Evolutionary conservation across 768 basidiomycete species (phyloP).

Genomic region (Gelatoporia subvermispora): DNA sequence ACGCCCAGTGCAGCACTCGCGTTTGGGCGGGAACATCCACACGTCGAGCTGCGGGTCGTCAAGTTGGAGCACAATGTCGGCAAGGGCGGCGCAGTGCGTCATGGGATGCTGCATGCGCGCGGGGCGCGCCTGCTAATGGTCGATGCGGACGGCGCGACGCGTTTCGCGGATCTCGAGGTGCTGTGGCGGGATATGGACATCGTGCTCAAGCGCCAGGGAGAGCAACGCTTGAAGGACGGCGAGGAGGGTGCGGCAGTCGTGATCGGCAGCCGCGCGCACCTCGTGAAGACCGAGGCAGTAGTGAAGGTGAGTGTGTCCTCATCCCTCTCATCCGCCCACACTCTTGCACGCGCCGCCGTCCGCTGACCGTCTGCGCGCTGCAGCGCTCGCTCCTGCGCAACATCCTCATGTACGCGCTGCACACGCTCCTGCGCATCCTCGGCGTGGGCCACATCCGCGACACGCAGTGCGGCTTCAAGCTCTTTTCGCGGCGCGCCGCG

Average conservation of each 20-base stretch:
- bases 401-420: slow-evolving; percentile 90
- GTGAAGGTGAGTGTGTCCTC: slow-evolving; percentile 61
- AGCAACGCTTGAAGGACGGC: slow-evolving; percentile 35
- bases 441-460: slow-evolving; percentile 89
- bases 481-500: slow-evolving; percentile 82
- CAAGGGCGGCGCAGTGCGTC: slow-evolving; percentile 90
- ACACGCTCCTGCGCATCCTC: slow-evolving; percentile 81
- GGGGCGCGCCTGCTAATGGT: slow-evolving; percentile 83
- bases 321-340: background rate
- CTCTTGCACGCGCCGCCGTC: too few species aligned
- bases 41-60: slow-evolving; percentile 70
- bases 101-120: slow-evolving; percentile 81
- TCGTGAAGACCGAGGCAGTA: slow-evolving; percentile 88
- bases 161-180: slow-evolving; percentile 78
- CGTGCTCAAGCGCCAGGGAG: background rate
- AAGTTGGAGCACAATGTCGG: slow-evolving; percentile 77
- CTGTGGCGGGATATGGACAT: slow-evolving; percentile 73
- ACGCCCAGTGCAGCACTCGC: slow-evolving; percentile 63
- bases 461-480: slow-evolving; percentile 97
- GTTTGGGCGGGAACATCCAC: slow-evolving; percentile 51
- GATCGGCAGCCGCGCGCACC: slow-evolving; percentile 86
- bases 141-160: slow-evolving; percentile 91
- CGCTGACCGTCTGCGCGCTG: too few species aligned
- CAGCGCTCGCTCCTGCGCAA: slow-evolving; percentile 89
- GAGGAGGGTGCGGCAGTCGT: slow-evolving; percentile 53